These are phyloP conservation scores for Peziza echinospora DNA, from an alignment of 495 filamentous ascomycete species.

Conservation along the genomic window DNA sequence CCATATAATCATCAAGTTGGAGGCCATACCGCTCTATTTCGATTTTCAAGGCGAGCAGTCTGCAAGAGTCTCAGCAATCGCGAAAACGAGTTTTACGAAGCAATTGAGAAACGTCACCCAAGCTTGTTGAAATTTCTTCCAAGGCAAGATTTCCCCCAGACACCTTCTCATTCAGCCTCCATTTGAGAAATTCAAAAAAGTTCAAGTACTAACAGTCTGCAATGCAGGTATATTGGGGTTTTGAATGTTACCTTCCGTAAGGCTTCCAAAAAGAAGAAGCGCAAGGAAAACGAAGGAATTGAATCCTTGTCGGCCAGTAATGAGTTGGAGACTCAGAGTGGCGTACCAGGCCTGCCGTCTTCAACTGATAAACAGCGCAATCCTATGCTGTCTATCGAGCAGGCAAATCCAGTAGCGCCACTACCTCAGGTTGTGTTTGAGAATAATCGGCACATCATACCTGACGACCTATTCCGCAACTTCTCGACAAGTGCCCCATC, in stretches of 20 bases:
- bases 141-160: conserved; percentile 45
- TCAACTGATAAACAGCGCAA: too few species aligned
- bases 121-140: conserved; percentile 78
- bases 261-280: conserved; percentile 31
- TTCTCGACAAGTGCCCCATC: conserved; percentile 20
- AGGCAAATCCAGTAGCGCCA: conserved; percentile 20
- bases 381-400: neutral
- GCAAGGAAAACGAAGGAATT: conserved; percentile 3
- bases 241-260: conserved; percentile 94
- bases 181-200: conserved; percentile 1
- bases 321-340: conserved; percentile 5
- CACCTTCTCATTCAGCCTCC: too few species aligned
- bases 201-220: conserved; percentile 7
- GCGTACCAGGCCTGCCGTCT: neutral
- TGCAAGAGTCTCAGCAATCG: conserved; percentile 95
- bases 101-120: conserved; percentile 70
- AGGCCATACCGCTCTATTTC: conserved; percentile 86
- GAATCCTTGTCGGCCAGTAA: conserved; percentile 14
- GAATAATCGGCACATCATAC: conserved; percentile 89
- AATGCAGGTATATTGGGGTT: conserved; percentile 75
- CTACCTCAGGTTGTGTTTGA: conserved; percentile 86
- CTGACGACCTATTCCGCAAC: conserved; percentile 49
- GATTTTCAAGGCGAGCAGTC: conserved; percentile 82
- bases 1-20: conserved; percentile 95
- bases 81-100: conserved; percentile 97